Percentiles rank a stretch among this genome's conserved stretches.
Conservation (phyloP, 345 rosid genomes). For the Ceriops decandra region DNA sequence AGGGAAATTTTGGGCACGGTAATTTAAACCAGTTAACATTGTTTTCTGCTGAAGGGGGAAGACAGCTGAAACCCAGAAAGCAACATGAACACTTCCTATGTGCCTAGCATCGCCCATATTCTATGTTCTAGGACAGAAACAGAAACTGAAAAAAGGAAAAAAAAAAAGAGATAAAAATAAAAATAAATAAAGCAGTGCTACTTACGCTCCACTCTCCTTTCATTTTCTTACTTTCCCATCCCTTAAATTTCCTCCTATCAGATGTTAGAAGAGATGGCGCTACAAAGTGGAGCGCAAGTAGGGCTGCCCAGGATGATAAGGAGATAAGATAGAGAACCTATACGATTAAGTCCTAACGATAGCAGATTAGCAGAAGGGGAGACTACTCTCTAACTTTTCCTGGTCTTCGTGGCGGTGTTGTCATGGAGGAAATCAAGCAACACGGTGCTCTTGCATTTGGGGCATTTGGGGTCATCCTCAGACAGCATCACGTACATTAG, state of each 20-base stretch:
- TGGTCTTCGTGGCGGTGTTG: slow-evolving; percentile 24
- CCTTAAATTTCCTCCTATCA: not conserved
- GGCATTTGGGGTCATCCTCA: slow-evolving; percentile 27
- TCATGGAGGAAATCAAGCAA: slow-evolving; percentile 28
- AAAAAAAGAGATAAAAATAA: not conserved
- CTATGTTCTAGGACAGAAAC: slow-evolving; percentile 31
- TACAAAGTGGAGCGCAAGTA: slow-evolving; percentile 57
- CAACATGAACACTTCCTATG: slow-evolving; percentile 21
- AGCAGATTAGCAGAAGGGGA: slow-evolving; percentile 1
- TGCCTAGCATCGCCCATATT: slow-evolving; percentile 20
- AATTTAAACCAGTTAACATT: slow-evolving; percentile 30
- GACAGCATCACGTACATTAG: slow-evolving; percentile 31
- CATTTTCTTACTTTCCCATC: not conserved
- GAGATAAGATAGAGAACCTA: slow-evolving; percentile 11
- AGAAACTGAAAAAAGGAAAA: not conserved
- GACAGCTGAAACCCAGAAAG: slow-evolving; percentile 19
- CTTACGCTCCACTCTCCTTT: slow-evolving; percentile 43
- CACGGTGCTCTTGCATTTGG: slow-evolving; percentile 28
- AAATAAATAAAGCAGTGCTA: slow-evolving; percentile 39
- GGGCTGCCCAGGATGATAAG: slow-evolving; percentile 36
- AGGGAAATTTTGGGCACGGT: slow-evolving; percentile 32
- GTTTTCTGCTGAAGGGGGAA: slow-evolving; percentile 35
- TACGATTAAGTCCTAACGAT: slow-evolving; percentile 25
- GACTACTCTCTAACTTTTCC: slow-evolving; percentile 26
- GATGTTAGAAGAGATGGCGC: not conserved